Evolutionary conservation across 441 rosid genomes (phyloP).

Genomic region (Breynia disticha): DNA sequence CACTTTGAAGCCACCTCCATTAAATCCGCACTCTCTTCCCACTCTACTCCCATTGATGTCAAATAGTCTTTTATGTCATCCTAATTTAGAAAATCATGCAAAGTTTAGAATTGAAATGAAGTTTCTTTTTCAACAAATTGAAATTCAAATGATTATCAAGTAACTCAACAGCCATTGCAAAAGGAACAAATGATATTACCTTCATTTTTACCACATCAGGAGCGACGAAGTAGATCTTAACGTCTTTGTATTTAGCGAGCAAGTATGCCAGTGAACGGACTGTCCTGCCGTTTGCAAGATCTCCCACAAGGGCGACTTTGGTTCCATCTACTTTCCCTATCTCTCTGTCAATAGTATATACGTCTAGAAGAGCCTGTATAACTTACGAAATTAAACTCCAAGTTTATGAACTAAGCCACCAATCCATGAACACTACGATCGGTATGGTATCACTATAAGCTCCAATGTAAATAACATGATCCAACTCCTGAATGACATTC

Average conservation of each 20-base stretch:
- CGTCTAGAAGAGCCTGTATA: constrained; percentile 79
- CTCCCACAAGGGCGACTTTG: constrained; percentile 87
- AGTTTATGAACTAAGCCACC: background rate
- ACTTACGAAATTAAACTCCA: background rate
- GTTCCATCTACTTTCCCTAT: constrained; percentile 87
- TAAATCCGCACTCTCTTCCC: constrained; percentile 84
- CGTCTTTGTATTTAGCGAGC: constrained; percentile 75
- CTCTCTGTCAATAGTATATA: constrained; percentile 82
- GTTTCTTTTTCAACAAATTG: background rate
- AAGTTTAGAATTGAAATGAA: background rate
- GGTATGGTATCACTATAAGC: too few relatives aligned
- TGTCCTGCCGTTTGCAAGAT: constrained; percentile 93
- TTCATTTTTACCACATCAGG: constrained; percentile 95
- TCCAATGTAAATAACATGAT: too few relatives aligned
- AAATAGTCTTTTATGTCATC: constrained; percentile 88
- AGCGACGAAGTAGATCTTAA: constrained; percentile 83
- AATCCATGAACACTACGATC: too few relatives aligned
- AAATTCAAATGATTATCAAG: background rate
- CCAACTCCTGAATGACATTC: too few relatives aligned
- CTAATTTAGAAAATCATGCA: constrained; percentile 22
- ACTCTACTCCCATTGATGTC: constrained; percentile 57
- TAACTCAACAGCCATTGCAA: background rate
- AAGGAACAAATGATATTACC: constrained; percentile 25
- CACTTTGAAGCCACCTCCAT: constrained; percentile 83
- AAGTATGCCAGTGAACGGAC: constrained; percentile 91